Base-by-base conservation (phyloP, 2,329 filamentous ascomycete species). In the Xylariaceae sp. region DNA sequence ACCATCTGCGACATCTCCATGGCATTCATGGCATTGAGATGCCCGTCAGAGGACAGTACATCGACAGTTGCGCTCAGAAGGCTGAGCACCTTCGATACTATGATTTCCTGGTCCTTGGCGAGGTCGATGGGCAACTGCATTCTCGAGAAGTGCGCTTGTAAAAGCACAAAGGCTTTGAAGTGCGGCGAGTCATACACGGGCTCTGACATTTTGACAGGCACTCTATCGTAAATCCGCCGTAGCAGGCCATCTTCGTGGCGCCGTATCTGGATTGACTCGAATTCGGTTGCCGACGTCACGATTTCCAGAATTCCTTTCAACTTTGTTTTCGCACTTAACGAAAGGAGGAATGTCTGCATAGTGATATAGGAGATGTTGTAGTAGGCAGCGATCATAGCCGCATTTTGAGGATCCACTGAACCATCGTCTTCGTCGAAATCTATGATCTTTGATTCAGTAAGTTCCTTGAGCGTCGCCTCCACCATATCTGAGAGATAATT, bases 1-100 rank as follows among this genome's bases (percentile, higher is more conserved):
- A 94, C 88, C 93, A 98, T 98, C 62, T 98, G 93, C 11, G 88
- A 95, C 79, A 98, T 89, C 64, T 98, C 93, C 91, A 98, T 98
- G 19, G 93, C 93, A 56, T 85, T 90, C 84, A 96, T 95, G 45
- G 93, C 91, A 61, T 98, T 98, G 48, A 98, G 76, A 57, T 96
- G 89, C 12, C 91, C 93, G 56, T 98, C 90, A 1, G 90, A 96
- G 9, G 89, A 95, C 28, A 98, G 77, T 13, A 98, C 89, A 62
- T 98, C 93, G 17, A 97, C 93, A 57, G 85, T 88, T 17, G 93
- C 91, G 61, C 87, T 94, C 35, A 98, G 77, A 9, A 98, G 77
- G 58, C 87, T 89, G 42, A 97, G 74, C 1, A 94, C 81, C 66
- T 93, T 94, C 42, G 79, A 79, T 34, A 98, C 66, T 41, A 98